Evolutionary conservation across 164 flowering plant genomes (phyloP), one percentile per base, ranked within the genome.

Genomic region (Brasenia schreberi): DNA sequence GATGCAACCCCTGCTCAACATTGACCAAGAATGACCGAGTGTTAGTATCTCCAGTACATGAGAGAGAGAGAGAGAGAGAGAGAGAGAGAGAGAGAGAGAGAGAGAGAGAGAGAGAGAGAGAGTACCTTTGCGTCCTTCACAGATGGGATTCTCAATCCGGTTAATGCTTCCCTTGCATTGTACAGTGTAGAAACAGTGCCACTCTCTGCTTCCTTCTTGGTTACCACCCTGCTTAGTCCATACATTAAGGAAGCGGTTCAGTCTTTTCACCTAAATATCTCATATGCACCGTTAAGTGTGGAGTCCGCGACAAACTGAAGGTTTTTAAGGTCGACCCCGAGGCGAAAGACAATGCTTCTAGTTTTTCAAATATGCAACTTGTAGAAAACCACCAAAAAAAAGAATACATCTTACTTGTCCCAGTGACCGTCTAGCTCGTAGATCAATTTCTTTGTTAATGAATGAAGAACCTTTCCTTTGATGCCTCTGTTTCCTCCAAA

Each of bases 391-490:
- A 33, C 39, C 39, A 33, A 33, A 33, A 33, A 33, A 33, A 4
- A 33, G 2, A 1, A 33, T 1, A 33, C 4, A 4, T 5, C 56
- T 44, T 81, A 92, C 98, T 89, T 83, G 65, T 93, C 96, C 98
- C 98, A 93, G 16, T 81, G 84, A 43, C 98, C 96, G 63, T 76
- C 60, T 39, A 90, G 73, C 70, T 87, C 87, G 42, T 70, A 85
- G 3, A 92, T 69, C 18, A 80, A 74, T 66, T 83, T 77, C 67
- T n/a, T 64, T 0, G 96, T 76, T 1, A 83, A 80, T 7, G 88
- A 76, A 5, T 69, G 68, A 56, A 78, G 68, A 42, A 93, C 90
- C 71, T 80, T 88, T 44, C 98, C 98, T 67, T 68, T 82, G 16
- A 92, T 56, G 2, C 83, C 75, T 71, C 84, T 76, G 19, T 65